A percentile compares a stretch with the other conserved stretches of the same genome.
Conservation (phyloP, 768 basidiomycete species). For the Naganishia friedmannii region DNA sequence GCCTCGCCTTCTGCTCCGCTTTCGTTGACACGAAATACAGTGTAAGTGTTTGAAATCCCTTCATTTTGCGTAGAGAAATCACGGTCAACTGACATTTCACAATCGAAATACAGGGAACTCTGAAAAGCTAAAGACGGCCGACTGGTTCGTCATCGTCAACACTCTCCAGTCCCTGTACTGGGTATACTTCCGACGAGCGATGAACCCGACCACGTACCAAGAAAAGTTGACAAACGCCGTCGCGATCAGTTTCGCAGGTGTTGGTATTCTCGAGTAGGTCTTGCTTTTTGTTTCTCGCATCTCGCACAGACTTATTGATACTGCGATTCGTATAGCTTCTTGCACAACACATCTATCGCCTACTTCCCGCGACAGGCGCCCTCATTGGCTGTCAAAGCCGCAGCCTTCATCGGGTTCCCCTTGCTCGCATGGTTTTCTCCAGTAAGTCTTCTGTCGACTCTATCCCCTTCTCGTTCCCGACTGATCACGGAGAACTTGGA, state of each 20-base stretch:
- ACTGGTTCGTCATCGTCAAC: slow-evolving; percentile 47
- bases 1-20: not conserved
- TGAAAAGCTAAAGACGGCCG: slow-evolving; percentile 44
- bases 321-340: slow-evolving; percentile 20
- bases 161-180: slow-evolving; percentile 45
- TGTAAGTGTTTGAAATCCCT: not conserved
- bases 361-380: slow-evolving; percentile 43
- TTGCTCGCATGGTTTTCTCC: slow-evolving; percentile 40
- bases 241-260: slow-evolving; percentile 47
- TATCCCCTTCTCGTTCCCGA: no score
- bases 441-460: not conserved
- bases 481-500: no score
- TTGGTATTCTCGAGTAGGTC: slow-evolving; percentile 35
- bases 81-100: not conserved
- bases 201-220: slow-evolving; percentile 39
- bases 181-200: slow-evolving; percentile 38
- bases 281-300: no score
- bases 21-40: not conserved
- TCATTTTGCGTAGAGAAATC: not conserved
- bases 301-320: not conserved
- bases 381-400: slow-evolving; percentile 37
- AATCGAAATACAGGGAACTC: slow-evolving; percentile 33
- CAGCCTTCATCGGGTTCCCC: slow-evolving; percentile 38
- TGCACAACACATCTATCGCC: slow-evolving; percentile 46
- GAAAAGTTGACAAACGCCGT: slow-evolving; percentile 43